A percentile compares a stretch with the other conserved stretches of the same genome.
These are phyloP conservation scores for Hymenoscyphus linearis DNA, from an alignment of 2,329 filamentous ascomycete species.

Conservation along the genomic window DNA sequence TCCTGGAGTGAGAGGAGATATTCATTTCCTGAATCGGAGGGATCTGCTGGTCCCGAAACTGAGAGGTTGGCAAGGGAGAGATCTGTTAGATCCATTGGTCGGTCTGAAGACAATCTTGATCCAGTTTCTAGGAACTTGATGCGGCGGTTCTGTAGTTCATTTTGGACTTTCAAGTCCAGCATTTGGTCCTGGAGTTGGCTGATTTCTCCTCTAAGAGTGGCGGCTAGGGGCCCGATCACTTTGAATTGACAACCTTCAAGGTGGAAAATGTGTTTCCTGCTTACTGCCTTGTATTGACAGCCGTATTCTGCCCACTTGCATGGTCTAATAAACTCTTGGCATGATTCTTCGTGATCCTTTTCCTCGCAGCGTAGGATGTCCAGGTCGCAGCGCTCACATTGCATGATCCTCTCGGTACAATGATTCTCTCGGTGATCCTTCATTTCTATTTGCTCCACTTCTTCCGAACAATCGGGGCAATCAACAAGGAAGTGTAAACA, in stretches of 20 bases:
- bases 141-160: slow-evolving; percentile 37
- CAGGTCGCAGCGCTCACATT: slow-evolving; percentile 26
- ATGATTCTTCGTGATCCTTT: slow-evolving; percentile 38
- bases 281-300: slow-evolving; percentile 39
- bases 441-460: slow-evolving; percentile 41
- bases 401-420: slow-evolving; percentile 36
- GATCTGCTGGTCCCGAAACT: slow-evolving; percentile 19
- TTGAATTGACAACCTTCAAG: slow-evolving; percentile 46
- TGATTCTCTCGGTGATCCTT: slow-evolving; percentile 42
- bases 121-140: slow-evolving; percentile 40
- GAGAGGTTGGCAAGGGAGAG: slow-evolving; percentile 26
- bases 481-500: slow-evolving; percentile 49
- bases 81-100: slow-evolving; percentile 22
- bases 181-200: slow-evolving; percentile 39
- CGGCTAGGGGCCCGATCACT: slow-evolving; percentile 45
- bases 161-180: slow-evolving; percentile 37
- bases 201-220: slow-evolving; percentile 42
- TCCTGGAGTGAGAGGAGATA: slow-evolving; percentile 43
- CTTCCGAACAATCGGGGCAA: slow-evolving; percentile 50
- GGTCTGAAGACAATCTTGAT: slow-evolving; percentile 25
- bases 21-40: slow-evolving; percentile 37
- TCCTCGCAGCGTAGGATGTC: slow-evolving; percentile 26
- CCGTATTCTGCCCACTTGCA: slow-evolving; percentile 47
- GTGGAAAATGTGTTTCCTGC: slow-evolving; percentile 42
- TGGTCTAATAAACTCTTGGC: slow-evolving; percentile 36